phyloP scores from a whole-genome alignment of 371 early-diverging fungal species.

The Syncephalis plumigaleata region DNA sequence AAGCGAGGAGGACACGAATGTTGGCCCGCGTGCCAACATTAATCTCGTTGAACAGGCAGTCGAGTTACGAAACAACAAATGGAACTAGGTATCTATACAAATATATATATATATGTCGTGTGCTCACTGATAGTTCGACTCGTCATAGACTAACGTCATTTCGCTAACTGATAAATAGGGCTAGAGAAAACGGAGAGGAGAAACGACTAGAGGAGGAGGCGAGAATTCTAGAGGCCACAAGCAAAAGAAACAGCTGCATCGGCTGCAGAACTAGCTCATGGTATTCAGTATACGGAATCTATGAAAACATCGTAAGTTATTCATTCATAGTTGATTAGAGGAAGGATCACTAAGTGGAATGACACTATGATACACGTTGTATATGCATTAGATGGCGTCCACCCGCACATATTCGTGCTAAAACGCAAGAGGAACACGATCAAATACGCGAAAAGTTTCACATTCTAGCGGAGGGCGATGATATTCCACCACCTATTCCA shows the following conservation, averaged over 20 bases:
- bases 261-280: constrained; percentile 72
- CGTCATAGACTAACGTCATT: too few relatives aligned
- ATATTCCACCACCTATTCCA: constrained; percentile 57
- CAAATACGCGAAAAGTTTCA: constrained; percentile 42
- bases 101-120: too few relatives aligned
- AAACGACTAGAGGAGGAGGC: constrained; percentile 67
- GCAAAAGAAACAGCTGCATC: constrained; percentile 62
- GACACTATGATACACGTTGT: too few relatives aligned
- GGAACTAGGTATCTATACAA: too few relatives aligned
- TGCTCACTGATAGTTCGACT: too few relatives aligned
- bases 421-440: constrained; percentile 25
- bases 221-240: constrained; percentile 65
- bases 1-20: constrained; percentile 1
- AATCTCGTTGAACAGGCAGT: constrained; percentile 76
- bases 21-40: constrained; percentile 40
- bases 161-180: constrained; percentile 19
- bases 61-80: constrained; percentile 42
- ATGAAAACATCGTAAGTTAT: too few relatives aligned
- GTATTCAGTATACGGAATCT: constrained; percentile 69
- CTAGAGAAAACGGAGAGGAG: constrained; percentile 61
- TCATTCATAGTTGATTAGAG: too few relatives aligned
- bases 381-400: constrained; percentile 83
- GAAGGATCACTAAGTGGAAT: too few relatives aligned
- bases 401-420: constrained; percentile 43
- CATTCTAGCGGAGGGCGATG: constrained; percentile 54